Evolutionary conservation across 1,139 yeast genomes (phyloP).

Genomic region (Geotrichum armillariae): DNA sequence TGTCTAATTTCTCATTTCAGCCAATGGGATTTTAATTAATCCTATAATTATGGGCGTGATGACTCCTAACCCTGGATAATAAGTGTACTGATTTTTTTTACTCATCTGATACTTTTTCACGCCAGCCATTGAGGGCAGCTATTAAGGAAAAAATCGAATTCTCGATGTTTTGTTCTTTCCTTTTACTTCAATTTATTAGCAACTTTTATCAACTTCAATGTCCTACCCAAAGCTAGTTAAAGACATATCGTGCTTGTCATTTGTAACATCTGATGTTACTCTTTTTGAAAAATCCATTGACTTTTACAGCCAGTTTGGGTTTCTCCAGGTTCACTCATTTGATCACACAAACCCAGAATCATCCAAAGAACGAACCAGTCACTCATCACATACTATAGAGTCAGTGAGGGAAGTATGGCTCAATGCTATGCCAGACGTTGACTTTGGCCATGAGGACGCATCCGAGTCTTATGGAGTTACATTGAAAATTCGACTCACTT

Average conservation of each 20-base stretch:
- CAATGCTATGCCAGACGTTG: constrained; percentile 27
- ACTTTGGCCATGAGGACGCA: constrained; percentile 14
- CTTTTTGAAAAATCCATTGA: constrained; percentile 48
- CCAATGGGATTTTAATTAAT: no score
- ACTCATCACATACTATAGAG: constrained; percentile 33
- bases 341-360: constrained; percentile 33
- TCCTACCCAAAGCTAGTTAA: constrained; percentile 23
- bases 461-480: constrained; percentile 38
- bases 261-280: constrained; percentile 54
- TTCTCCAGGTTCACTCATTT: constrained; percentile 49
- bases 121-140: no score
- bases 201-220: no score
- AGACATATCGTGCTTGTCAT: constrained; percentile 50
- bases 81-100: no score
- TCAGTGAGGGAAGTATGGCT: constrained; percentile 33
- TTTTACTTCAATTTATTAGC: no score
- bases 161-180: no score
- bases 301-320: constrained; percentile 62
- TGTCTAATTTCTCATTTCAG: no score
- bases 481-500: constrained; percentile 37
- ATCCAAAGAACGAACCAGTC: constrained; percentile 32
- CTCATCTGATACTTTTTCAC: no score
- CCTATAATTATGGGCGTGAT: no score
- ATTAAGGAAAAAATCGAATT: no score
- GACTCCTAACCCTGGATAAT: no score